These are phyloP conservation scores for Ogataea ganodermae DNA, from an alignment of 805 yeast genomes.

Conservation along the genomic window DNA sequence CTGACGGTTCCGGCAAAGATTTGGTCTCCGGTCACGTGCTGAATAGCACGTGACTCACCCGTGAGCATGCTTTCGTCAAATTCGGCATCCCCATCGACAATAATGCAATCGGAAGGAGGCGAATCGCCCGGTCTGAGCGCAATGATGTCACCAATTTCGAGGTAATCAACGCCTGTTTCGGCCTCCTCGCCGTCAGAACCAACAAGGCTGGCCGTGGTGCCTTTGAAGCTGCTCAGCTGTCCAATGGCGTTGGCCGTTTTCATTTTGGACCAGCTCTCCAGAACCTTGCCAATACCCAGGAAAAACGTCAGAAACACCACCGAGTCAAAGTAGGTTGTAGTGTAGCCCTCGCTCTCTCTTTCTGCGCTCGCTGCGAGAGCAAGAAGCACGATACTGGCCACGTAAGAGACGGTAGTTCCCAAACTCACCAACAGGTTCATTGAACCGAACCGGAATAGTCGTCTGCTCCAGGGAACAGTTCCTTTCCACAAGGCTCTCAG, in stretches of 20 bases:
- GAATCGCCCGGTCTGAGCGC: constrained; percentile 56
- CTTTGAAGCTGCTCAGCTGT: constrained; percentile 52
- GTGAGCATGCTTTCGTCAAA: constrained; percentile 66
- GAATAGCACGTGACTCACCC: constrained; percentile 63
- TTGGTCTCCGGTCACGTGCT: constrained; percentile 60
- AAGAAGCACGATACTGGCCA: constrained; percentile 63
- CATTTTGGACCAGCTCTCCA: constrained; percentile 66
- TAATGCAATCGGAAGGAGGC: constrained; percentile 59
- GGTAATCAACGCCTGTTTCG: constrained; percentile 41
- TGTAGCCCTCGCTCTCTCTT: constrained; percentile 41
- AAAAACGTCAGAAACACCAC: constrained; percentile 76
- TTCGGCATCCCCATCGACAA: constrained; percentile 47
- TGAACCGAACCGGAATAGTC: constrained; percentile 71
- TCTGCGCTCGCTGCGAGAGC: constrained; percentile 42
- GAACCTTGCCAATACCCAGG: constrained; percentile 65
- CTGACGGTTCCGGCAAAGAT: constrained; percentile 75
- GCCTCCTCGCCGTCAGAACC: constrained; percentile 22
- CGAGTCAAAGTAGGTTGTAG: constrained; percentile 75
- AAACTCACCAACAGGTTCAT: constrained; percentile 73
- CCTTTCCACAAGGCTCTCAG: constrained; percentile 56
- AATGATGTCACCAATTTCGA: constrained; percentile 55
- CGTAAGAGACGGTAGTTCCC: constrained; percentile 73
- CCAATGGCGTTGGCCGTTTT: constrained; percentile 69
- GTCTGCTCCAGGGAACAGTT: constrained; percentile 53
- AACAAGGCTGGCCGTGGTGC: constrained; percentile 48